phyloP scores from a whole-genome alignment of 441 rosid genomes.

The Pelargonium cotyledonis region DNA sequence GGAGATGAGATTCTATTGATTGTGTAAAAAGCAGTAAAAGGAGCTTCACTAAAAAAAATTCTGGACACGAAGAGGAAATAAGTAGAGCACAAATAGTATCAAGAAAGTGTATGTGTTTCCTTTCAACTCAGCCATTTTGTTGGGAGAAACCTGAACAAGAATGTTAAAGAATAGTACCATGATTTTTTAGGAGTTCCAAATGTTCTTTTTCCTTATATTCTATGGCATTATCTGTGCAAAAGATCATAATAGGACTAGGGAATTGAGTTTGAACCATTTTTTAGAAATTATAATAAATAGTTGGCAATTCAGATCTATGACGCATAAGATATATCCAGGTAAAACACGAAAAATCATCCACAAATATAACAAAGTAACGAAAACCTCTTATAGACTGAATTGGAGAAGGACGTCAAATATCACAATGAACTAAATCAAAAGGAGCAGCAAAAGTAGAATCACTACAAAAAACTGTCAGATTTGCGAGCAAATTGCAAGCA shows the following conservation, averaged over 20 bases:
- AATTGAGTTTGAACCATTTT: conserved; percentile 6
- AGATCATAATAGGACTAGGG: neutral
- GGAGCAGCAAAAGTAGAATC: neutral
- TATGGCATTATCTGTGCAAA: neutral
- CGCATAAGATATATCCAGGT: too few species aligned
- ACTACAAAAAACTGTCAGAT: neutral
- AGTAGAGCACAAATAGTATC: neutral
- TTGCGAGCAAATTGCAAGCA: too few species aligned
- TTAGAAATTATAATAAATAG: too few species aligned
- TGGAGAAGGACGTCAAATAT: conserved; percentile 4
- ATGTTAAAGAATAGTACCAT: neutral
- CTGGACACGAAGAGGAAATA: neutral
- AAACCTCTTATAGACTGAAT: too few species aligned
- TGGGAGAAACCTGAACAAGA: conserved; percentile 7
- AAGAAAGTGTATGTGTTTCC: neutral
- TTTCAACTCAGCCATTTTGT: conserved; percentile 4
- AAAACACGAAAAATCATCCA: too few species aligned
- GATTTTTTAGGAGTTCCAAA: neutral
- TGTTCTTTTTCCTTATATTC: neutral
- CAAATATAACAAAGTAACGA: too few species aligned
- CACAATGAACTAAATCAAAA: conserved; percentile 10
- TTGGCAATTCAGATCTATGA: too few species aligned
- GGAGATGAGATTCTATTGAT: neutral
- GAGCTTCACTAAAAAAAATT: neutral
- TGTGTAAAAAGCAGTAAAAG: neutral